phyloP scores from a whole-genome alignment of 169 alveolate genomes.

The Plasmodium inui region DNA sequence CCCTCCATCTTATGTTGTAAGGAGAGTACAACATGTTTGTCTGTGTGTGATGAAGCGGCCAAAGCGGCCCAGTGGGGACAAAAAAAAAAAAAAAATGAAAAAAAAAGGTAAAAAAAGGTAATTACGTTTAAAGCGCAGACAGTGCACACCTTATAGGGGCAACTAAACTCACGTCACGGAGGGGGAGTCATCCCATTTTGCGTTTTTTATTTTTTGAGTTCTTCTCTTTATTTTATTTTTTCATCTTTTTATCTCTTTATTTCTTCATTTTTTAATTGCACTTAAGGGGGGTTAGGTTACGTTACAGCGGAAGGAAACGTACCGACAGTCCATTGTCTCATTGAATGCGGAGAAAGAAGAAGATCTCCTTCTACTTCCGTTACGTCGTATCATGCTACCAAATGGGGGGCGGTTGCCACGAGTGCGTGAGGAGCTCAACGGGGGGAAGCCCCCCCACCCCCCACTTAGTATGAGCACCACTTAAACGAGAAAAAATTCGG shows the following conservation, averaged over 20 bases:
- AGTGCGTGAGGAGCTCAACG: neutral
- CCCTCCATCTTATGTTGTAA: neutral
- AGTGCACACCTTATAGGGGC: neutral
- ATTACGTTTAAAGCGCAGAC: neutral
- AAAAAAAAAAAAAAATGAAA: too few relatives aligned
- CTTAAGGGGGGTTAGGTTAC: too few relatives aligned
- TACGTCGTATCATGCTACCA: neutral
- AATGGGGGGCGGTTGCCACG: neutral
- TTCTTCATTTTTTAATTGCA: neutral
- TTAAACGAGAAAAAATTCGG: conserved; percentile 47
- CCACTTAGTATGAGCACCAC: neutral
- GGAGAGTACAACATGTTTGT: neutral
- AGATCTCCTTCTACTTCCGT: neutral
- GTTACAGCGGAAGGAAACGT: neutral
- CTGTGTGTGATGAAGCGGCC: neutral
- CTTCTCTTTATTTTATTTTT: too few relatives aligned
- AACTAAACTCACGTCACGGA: neutral
- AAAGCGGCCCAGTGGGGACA: neutral
- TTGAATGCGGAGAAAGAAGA: neutral
- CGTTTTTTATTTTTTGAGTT: neutral
- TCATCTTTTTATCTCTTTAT: too few relatives aligned
- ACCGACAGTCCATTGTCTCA: neutral
- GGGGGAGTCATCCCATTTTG: neutral
- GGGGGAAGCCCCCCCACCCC: neutral
- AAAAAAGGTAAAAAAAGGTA: neutral